Evolutionary conservation across 2,329 filamentous ascomycete genomes (phyloP), one percentile per base, ranked within the genome.

Genomic region (Alternaria longipes): DNA sequence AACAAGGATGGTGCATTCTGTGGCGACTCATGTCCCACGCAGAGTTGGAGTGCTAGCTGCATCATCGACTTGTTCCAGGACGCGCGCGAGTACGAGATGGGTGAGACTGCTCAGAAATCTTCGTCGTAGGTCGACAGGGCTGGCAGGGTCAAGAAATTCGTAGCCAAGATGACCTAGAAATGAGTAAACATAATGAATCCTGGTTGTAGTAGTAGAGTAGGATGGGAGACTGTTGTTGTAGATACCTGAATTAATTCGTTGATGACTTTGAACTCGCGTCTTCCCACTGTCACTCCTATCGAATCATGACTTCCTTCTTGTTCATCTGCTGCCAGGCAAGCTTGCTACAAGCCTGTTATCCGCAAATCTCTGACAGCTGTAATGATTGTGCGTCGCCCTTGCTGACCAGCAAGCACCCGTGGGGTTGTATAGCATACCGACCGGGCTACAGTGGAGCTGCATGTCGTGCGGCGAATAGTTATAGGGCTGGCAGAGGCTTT

Each of bases 1-100:
- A 93, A 99, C 77, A 93, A 94, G 84, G 85, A 91, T 70, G 95
- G 95, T 14, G 89, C 89, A 65, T 86, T 90, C 74, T 99, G 95
- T 78, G 83, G 82, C 12, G 96, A 99, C 81, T 98, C 94, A 89
- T 95, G 91, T 54, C 95, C 95, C 26, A 97, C 95, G 0, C 95
- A 99, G 80, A 91, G 95, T 54, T 99, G 95, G 95, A 97, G 93
- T 54, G 92, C 95, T 30, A 91, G 92, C 22, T 98, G 95, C 78
- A 84, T 99, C 74, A 92, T 99, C 73, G 95, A 99, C 81, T 81
- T 99, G 66, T 99, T 97, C 82, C 94, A 97, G 84, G 95, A 99
- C 78, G 94, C 93, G 18, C 68, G 71, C 9, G 74, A 77, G 62
- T 77, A 78, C 58, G 75, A 78, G 40, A 56, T 44, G 40, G 18